phyloP scores from a whole-genome alignment of 208 protist species.

The Histomonas meleagridis region DNA sequence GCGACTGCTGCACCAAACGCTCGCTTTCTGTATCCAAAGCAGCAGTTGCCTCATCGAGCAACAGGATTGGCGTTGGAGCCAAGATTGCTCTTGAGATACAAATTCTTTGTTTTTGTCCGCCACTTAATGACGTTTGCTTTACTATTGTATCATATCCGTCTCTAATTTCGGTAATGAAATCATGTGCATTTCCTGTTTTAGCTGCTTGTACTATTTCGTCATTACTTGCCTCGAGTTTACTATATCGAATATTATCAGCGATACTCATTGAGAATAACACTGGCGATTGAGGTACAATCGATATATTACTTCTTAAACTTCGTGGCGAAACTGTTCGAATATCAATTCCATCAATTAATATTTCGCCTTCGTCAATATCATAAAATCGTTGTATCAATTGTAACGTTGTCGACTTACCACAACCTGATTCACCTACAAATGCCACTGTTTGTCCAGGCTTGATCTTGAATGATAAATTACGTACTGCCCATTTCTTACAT shows the following conservation, averaged over 20 bases:
- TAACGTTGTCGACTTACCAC: slow-evolving; percentile 45
- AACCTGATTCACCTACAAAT: slow-evolving; percentile 41
- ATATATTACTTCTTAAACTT: slow-evolving; percentile 68
- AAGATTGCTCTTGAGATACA: neutral
- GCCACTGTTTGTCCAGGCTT: slow-evolving; percentile 36
- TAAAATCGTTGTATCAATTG: slow-evolving; percentile 78
- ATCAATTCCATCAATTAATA: slow-evolving; percentile 76
- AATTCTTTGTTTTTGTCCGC: too few species aligned
- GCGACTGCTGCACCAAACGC: neutral
- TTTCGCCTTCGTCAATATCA: slow-evolving; percentile 66
- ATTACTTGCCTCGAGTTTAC: slow-evolving; percentile 35
- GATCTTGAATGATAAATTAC: slow-evolving; percentile 52
- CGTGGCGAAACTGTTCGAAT: slow-evolving; percentile 60
- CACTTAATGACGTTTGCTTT: neutral
- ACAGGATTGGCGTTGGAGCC: neutral
- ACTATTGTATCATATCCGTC: slow-evolving; percentile 42
- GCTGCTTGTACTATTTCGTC: slow-evolving; percentile 48
- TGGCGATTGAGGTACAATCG: slow-evolving; percentile 80
- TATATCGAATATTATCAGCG: slow-evolving; percentile 51
- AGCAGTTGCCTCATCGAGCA: neutral
- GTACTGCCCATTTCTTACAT: neutral
- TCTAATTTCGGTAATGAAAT: slow-evolving; percentile 47
- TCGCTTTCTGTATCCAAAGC: neutral
- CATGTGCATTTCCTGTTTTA: slow-evolving; percentile 49
- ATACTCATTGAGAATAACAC: slow-evolving; percentile 68